Base-by-base conservation (phyloP, 1,139 yeast species). In the Debaryomyces sp. region DNA sequence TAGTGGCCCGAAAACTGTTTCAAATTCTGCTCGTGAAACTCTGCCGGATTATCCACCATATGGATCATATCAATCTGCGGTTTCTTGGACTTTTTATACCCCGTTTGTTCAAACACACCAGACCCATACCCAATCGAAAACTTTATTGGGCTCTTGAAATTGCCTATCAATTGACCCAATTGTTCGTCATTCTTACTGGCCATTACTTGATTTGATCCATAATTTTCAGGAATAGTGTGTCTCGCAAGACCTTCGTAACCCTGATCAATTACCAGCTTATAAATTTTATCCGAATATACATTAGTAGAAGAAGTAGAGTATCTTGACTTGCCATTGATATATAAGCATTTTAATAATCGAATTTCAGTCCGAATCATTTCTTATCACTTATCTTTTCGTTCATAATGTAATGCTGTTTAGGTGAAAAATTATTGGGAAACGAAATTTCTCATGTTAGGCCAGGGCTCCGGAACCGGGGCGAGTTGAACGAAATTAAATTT, bases 81-180 rank as follows among this genome's bases (percentile, higher is more conserved):
- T 23, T 55, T 52, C 7, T 23, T 41, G 21, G 42, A 68, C 59
- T 56, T 53, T 21, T 70, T 66, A 26, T 82, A 81, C 5, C 91
- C 91, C 4, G 58, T 60, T 64, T 95, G 99, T 27, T 84, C 79
- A 58, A 95, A 88, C 0, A 95, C 97, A 4, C 97, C 97, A 7
- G 96, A 88, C 1, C 99, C 99, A 66, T 95, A 95, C 0, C 98
- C 99, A 66, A 92, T 86, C 1, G 94, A 86, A 57, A 79, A 87
- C 48, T 81, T 71, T 21, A 89, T 80, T 0, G 94, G 91, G 1
- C 91, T 87, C 43, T 80, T 69, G 63, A 89, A 89, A 39, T 78
- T 70, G 63, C 80, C 66, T 21, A 85, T 63, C 4, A 88, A 76
- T 2, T 74, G 67, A 21, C 76, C 67, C 39, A 89, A 70, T 15